These are phyloP conservation scores for Ophiosphaerella narmari DNA, from an alignment of 2,329 filamentous ascomycete species.

Conservation along the genomic window DNA sequence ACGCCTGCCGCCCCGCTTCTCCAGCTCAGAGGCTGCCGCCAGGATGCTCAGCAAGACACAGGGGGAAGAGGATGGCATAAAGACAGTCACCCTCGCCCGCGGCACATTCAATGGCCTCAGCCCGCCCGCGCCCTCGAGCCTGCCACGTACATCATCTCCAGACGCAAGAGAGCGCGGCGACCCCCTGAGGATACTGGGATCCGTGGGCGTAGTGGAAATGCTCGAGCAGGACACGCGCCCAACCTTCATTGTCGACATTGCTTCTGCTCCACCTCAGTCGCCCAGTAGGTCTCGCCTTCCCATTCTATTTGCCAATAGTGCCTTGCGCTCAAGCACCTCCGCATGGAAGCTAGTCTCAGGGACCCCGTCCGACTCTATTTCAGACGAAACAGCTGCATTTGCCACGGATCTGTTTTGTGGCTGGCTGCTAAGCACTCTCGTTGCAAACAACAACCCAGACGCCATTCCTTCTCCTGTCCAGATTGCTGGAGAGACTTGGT, in stretches of 20 bases:
- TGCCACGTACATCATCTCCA: constrained; percentile 56
- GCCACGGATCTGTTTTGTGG: constrained; percentile 63
- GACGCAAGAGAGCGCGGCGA: constrained; percentile 56
- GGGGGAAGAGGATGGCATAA: constrained; percentile 55
- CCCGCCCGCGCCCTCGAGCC: constrained; percentile 48
- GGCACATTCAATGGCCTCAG: constrained; percentile 49
- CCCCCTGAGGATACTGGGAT: constrained; percentile 62
- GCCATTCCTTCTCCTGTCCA: constrained; percentile 54
- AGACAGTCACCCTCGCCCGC: constrained; percentile 57
- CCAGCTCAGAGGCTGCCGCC: constrained; percentile 60
- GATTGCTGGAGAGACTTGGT: constrained; percentile 72
- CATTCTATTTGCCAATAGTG: constrained; percentile 70
- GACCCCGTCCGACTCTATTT: constrained; percentile 34
- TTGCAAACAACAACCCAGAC: constrained; percentile 58
- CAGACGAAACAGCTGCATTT: constrained; percentile 45
- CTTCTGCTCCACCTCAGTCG: constrained; percentile 60
- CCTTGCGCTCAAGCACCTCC: constrained; percentile 63
- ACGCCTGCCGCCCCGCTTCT: constrained; percentile 59
- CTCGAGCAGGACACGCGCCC: constrained; percentile 77
- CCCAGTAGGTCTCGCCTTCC: constrained; percentile 56
- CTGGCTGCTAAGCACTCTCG: constrained; percentile 67
- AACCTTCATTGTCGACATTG: constrained; percentile 74
- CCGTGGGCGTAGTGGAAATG: constrained; percentile 71
- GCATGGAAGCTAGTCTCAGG: constrained; percentile 63
- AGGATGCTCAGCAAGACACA: constrained; percentile 61